phyloP scores from a whole-genome alignment of 139 green algal species.

The Chlorella sorokiniana region DNA sequence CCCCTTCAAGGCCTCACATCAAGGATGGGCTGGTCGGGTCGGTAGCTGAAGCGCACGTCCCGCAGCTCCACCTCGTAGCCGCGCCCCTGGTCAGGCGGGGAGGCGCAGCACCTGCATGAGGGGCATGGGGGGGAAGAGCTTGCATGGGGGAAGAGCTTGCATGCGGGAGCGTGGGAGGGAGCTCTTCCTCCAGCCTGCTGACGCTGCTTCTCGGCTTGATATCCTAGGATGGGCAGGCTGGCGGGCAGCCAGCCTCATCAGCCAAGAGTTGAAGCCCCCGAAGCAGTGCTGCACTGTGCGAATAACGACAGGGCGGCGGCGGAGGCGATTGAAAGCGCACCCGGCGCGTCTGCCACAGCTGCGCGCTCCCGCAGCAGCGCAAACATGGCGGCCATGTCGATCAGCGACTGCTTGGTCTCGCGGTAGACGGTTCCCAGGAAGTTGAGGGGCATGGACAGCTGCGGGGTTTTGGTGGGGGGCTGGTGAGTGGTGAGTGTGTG shows the following conservation, averaged over 20 bases:
- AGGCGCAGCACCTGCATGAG: constrained; percentile 45
- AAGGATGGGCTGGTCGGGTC: constrained; percentile 67
- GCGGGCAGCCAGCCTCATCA: too few relatives aligned
- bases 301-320: too few relatives aligned
- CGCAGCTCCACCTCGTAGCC: constrained; percentile 62
- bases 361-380: constrained; percentile 66
- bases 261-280: too few relatives aligned
- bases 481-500: neutral
- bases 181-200: too few relatives aligned
- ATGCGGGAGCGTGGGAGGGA: neutral
- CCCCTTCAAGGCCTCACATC: constrained; percentile 1
- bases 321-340: neutral
- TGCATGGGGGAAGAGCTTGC: too few relatives aligned
- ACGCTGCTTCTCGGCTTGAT: too few relatives aligned
- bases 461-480: constrained; percentile 5
- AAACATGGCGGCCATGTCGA: constrained; percentile 98
- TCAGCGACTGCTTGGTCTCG: constrained; percentile 91
- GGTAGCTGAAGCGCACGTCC: constrained; percentile 78
- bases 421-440: constrained; percentile 98
- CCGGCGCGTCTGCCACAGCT: constrained; percentile 21
- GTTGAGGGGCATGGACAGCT: constrained; percentile 97
- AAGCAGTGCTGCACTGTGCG: too few relatives aligned
- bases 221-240: too few relatives aligned
- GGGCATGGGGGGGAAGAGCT: too few relatives aligned
- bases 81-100: constrained; percentile 29